Evolutionary conservation across 164 flowering plant species (phyloP).

Genomic region (Euptelea pleiosperma): DNA sequence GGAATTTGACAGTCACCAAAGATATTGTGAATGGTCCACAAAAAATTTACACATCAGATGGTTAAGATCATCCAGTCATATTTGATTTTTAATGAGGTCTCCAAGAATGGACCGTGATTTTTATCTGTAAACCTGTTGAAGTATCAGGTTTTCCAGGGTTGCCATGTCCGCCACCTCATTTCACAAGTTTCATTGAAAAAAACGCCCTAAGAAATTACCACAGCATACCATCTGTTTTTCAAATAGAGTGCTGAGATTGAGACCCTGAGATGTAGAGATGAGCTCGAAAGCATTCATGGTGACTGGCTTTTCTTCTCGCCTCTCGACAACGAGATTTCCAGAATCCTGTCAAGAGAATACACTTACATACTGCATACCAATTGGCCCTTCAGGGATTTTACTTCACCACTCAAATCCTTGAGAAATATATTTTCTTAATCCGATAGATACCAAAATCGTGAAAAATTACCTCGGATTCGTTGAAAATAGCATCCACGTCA

Average conservation of each 20-base stretch:
- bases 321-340: constrained; percentile 77
- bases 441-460: neutral
- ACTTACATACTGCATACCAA: neutral
- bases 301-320: constrained; percentile 72
- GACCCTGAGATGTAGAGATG: constrained; percentile 93
- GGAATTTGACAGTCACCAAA: too few relatives aligned
- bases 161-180: neutral
- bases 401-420: neutral
- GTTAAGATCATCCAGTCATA: neutral
- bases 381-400: neutral
- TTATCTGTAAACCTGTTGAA: neutral
- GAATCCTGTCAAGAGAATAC: constrained; percentile 41
- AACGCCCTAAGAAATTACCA: neutral
- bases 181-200: neutral
- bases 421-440: neutral
- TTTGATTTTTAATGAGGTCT: neutral
- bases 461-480: constrained; percentile 56
- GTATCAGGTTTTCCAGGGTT: neutral
- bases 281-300: constrained; percentile 97
- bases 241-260: constrained; percentile 76
- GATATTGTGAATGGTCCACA: too few relatives aligned
- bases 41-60: too few relatives aligned
- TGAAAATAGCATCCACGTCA: constrained; percentile 76
- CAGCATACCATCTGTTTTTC: constrained; percentile 80
- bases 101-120: neutral